These are phyloP conservation scores for Sarocladium oryzae DNA, from an alignment of 2,329 filamentous ascomycete species.

Conservation along the genomic window DNA sequence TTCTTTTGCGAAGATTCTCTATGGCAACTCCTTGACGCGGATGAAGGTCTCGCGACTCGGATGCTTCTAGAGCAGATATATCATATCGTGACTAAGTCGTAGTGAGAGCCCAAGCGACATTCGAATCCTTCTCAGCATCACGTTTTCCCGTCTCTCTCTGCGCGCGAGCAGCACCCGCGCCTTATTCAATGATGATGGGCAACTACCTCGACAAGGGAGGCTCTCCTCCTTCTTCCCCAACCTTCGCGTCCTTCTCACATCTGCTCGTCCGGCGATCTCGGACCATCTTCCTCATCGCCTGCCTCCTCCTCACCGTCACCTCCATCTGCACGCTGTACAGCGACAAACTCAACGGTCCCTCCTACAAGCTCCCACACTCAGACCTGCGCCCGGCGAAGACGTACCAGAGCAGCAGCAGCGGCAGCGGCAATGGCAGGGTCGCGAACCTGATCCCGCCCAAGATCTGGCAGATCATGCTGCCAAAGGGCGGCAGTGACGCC, in stretches of 20 bases:
- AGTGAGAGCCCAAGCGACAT: too few relatives aligned
- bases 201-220: background rate
- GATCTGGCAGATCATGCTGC: constrained; percentile 14
- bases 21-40: too few relatives aligned
- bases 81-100: too few relatives aligned
- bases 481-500: constrained; percentile 1
- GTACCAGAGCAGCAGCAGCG: too few relatives aligned
- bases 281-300: background rate
- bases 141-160: too few relatives aligned
- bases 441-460: constrained; percentile 10
- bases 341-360: background rate
- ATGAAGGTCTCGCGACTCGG: too few relatives aligned
- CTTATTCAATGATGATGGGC: background rate
- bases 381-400: background rate
- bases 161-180: too few relatives aligned
- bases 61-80: too few relatives aligned
- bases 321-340: background rate
- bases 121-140: too few relatives aligned
- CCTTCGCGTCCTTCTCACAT: background rate
- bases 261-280: background rate
- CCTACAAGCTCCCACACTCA: background rate
- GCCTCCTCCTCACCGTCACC: background rate
- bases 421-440: background rate
- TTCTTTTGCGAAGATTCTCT: too few relatives aligned
- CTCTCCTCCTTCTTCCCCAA: background rate